These are phyloP conservation scores for Monosporascus sp. DNA, from an alignment of 2,329 filamentous ascomycete genomes.

Conservation along the genomic window DNA sequence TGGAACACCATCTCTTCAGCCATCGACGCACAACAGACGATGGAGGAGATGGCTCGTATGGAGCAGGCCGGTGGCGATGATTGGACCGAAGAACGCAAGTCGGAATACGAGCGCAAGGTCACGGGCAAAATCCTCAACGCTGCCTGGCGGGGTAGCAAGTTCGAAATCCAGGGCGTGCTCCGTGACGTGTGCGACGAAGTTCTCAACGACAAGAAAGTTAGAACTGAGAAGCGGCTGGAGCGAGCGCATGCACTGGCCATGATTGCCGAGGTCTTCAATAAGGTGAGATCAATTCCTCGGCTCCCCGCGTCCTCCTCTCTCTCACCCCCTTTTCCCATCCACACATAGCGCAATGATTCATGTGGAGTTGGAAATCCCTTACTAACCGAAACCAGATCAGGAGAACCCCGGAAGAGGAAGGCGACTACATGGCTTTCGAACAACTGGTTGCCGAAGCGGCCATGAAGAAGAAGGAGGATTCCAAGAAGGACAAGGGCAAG, in stretches of 20 bases:
- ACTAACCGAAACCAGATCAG: slow-evolving; percentile 55
- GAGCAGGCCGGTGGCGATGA: slow-evolving; percentile 94
- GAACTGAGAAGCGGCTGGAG: slow-evolving; percentile 80
- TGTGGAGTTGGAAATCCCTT: neutral
- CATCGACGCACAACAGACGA: slow-evolving; percentile 94
- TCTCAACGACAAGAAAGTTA: slow-evolving; percentile 72
- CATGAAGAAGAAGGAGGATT: slow-evolving; percentile 87
- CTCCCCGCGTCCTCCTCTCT: neutral
- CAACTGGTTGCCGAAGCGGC: slow-evolving; percentile 95
- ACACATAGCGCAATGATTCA: neutral
- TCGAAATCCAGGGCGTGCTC: slow-evolving; percentile 94
- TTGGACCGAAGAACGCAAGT: slow-evolving; percentile 96
- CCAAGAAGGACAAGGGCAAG: slow-evolving; percentile 57
- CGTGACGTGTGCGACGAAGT: slow-evolving; percentile 90
- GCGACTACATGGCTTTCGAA: slow-evolving; percentile 98
- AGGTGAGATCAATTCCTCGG: slow-evolving; percentile 49
- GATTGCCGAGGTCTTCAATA: slow-evolving; percentile 81
- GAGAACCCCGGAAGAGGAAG: slow-evolving; percentile 90
- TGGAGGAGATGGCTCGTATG: slow-evolving; percentile 97
- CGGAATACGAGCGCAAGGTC: slow-evolving; percentile 90
- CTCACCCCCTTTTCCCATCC: neutral
- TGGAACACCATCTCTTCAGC: slow-evolving; percentile 97
- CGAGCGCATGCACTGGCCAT: slow-evolving; percentile 84
- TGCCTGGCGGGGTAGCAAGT: slow-evolving; percentile 93
- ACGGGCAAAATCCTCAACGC: slow-evolving; percentile 97